A percentile compares a stretch with the other conserved stretches of the same genome.
Evolutionary conservation across 106 monocot species (phyloP).

Genomic region (Dendrobium chrysotoxum): DNA sequence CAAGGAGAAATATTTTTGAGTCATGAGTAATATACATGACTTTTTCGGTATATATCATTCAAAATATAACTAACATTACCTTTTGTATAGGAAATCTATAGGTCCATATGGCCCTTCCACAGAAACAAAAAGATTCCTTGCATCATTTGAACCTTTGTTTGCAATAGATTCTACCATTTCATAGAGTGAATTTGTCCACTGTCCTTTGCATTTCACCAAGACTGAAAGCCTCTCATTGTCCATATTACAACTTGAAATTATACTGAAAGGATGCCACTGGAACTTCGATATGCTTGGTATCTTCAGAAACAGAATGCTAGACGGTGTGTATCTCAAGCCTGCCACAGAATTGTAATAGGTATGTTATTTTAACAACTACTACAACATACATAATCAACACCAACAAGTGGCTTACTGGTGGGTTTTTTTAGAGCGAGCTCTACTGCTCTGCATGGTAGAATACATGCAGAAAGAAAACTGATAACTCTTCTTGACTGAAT

Average conservation of each 20-base stretch:
- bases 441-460: slow-evolving; percentile 69
- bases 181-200: slow-evolving; percentile 65
- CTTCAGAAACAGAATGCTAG: slow-evolving; percentile 66
- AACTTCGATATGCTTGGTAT: slow-evolving; percentile 63
- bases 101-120: slow-evolving; percentile 91
- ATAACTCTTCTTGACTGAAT: slow-evolving; percentile 41
- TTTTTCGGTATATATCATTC: background rate
- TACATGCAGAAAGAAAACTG: slow-evolving; percentile 34
- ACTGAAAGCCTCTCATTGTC: slow-evolving; percentile 41
- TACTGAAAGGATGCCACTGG: slow-evolving; percentile 91
- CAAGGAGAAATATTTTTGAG: background rate
- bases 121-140: slow-evolving; percentile 24
- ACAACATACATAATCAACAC: background rate
- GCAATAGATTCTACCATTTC: slow-evolving; percentile 21
- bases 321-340: slow-evolving; percentile 68
- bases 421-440: slow-evolving; percentile 65
- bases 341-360: background rate
- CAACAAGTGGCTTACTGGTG: slow-evolving; percentile 27
- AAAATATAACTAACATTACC: slow-evolving; percentile 18
- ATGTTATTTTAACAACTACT: background rate
- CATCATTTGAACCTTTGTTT: slow-evolving; percentile 7
- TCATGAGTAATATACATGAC: background rate
- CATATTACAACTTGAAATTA: slow-evolving; percentile 46
- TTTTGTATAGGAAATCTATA: slow-evolving; percentile 19
- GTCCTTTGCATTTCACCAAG: slow-evolving; percentile 60